Evolutionary conservation across 768 basidiomycete genomes (phyloP).

Genomic region (Lenzites betulinus): DNA sequence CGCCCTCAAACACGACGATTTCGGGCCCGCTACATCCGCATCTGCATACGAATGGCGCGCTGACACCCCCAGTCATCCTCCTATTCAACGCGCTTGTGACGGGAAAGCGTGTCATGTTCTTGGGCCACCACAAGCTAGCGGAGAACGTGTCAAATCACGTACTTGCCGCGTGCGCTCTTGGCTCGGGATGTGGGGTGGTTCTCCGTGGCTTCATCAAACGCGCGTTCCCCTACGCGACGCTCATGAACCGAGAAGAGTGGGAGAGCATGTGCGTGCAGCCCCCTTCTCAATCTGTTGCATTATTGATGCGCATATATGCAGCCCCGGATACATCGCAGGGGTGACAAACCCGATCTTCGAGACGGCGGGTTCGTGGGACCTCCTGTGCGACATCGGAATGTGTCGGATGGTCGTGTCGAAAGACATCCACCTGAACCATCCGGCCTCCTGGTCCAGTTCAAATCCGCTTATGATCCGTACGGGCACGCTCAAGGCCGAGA

Average conservation of each 20-base stretch:
- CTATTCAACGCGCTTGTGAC: slow-evolving; percentile 96
- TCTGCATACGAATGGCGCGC: slow-evolving; percentile 86
- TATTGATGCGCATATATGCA: slow-evolving; percentile 30
- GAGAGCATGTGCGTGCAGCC: slow-evolving; percentile 70
- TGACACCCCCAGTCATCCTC: slow-evolving; percentile 92
- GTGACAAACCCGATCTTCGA: slow-evolving; percentile 98
- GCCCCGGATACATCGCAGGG: slow-evolving; percentile 93
- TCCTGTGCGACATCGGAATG: slow-evolving; percentile 88
- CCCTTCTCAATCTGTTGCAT: background rate
- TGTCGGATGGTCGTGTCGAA: slow-evolving; percentile 87
- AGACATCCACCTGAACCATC: slow-evolving; percentile 63
- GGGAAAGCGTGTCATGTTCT: slow-evolving; percentile 93
- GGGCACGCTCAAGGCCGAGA: slow-evolving; percentile 66
- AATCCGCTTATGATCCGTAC: slow-evolving; percentile 52
- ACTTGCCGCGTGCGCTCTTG: slow-evolving; percentile 90
- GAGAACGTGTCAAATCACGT: slow-evolving; percentile 91
- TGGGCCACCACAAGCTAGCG: slow-evolving; percentile 88
- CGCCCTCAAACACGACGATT: slow-evolving; percentile 54
- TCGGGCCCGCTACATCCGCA: slow-evolving; percentile 86
- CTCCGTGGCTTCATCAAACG: slow-evolving; percentile 87
- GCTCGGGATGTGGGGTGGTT: slow-evolving; percentile 84
- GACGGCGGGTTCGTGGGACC: slow-evolving; percentile 84
- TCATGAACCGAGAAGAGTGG: slow-evolving; percentile 87
- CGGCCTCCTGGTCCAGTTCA: slow-evolving; percentile 37
- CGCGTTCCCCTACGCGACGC: slow-evolving; percentile 93